These are phyloP conservation scores for Flaveria bidentis DNA, from an alignment of 129 eudicot species.

Conservation along the genomic window DNA sequence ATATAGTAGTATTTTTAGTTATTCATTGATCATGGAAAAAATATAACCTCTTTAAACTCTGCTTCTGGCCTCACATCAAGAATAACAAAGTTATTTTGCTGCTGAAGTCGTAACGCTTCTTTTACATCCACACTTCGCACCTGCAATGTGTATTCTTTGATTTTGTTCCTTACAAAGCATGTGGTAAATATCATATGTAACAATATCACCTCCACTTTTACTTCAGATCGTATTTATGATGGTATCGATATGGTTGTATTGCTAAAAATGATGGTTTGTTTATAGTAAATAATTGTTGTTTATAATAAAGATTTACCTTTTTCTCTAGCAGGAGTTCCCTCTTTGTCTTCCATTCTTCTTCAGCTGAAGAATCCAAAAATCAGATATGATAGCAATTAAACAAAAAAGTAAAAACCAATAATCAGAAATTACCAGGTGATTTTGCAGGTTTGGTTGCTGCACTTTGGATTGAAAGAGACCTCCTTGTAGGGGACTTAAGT, in stretches of 20 bases:
- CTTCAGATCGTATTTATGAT: not conserved
- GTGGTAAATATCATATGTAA: not conserved
- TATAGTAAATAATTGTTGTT: not conserved
- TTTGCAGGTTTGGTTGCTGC: slow-evolving; percentile 91
- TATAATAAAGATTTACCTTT: slow-evolving; percentile 48
- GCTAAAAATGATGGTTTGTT: not conserved
- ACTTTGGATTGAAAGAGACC: slow-evolving; percentile 40
- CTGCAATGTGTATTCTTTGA: slow-evolving; percentile 39
- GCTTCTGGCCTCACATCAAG: slow-evolving; percentile 99
- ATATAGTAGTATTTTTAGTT: not conserved
- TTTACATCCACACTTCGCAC: slow-evolving; percentile 91
- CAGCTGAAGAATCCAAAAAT: slow-evolving; percentile 51
- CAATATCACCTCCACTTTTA: not conserved
- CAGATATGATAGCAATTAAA: not conserved
- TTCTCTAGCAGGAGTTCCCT: slow-evolving; percentile 70
- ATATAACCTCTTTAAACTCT: slow-evolving; percentile 82
- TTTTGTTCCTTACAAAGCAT: not conserved
- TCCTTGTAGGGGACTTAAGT: slow-evolving; percentile 31
- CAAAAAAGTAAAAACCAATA: too few species aligned
- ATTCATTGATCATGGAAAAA: slow-evolving; percentile 20
- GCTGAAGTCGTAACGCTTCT: slow-evolving; percentile 84
- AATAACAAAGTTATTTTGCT: slow-evolving; percentile 86
- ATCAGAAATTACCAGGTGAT: slow-evolving; percentile 73
- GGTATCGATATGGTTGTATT: not conserved
- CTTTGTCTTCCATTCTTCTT: slow-evolving; percentile 88